These are phyloP conservation scores for Rosa persica DNA, from an alignment of 306 rosid genomes.

Conservation along the genomic window DNA sequence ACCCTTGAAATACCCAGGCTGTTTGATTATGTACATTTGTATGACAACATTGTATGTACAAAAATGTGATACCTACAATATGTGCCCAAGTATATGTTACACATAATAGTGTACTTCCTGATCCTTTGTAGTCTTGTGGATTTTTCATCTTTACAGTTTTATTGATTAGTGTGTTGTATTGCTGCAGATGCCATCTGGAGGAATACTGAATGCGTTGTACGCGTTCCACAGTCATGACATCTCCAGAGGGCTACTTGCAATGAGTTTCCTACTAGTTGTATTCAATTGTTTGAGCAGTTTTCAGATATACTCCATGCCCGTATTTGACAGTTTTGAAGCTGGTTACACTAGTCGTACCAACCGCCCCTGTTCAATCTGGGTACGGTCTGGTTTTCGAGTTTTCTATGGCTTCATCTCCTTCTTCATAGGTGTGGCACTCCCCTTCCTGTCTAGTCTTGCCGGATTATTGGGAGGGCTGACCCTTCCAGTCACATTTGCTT, in stretches of 20 bases:
- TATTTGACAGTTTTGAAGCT: constrained; percentile 96
- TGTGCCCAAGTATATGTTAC: too few relatives aligned
- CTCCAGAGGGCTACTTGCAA: constrained; percentile 80
- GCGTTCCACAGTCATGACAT: constrained; percentile 89
- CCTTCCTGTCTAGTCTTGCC: constrained; percentile 96
- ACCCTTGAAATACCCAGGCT: neutral
- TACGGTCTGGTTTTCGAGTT: constrained; percentile 87
- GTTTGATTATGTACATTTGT: neutral
- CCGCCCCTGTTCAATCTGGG: constrained; percentile 97
- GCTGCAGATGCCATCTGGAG: constrained; percentile 89
- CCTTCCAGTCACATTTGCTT: constrained; percentile 96
- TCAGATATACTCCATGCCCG: constrained; percentile 99
- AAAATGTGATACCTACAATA: too few relatives aligned
- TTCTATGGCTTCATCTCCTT: constrained; percentile 76
- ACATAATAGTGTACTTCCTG: too few relatives aligned
- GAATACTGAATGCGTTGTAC: constrained; percentile 82
- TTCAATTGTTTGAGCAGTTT: constrained; percentile 95
- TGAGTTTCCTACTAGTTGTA: constrained; percentile 87
- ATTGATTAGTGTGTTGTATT: constrained; percentile 7
- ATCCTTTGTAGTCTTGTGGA: too few relatives aligned
- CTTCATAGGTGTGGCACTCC: constrained; percentile 98
- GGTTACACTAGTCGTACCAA: constrained; percentile 94
- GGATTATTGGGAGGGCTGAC: constrained; percentile 97
- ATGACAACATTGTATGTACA: too few relatives aligned
- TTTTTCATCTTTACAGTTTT: neutral